These are phyloP conservation scores for Amaranthus palmeri DNA, from an alignment of 148 eudicot genomes.

Conservation along the genomic window DNA sequence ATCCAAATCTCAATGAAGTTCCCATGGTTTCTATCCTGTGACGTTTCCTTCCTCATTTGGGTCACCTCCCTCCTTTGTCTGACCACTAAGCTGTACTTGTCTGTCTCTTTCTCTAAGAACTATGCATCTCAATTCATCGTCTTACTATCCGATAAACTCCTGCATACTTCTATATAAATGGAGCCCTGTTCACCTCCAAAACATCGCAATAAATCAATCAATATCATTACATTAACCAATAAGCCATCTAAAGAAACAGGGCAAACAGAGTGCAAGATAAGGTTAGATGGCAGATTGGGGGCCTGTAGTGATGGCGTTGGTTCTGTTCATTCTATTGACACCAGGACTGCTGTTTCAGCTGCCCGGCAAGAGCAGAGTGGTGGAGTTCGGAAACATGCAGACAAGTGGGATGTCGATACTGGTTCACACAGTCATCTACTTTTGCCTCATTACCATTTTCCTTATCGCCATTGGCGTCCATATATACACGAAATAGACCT, in stretches of 20 bases:
- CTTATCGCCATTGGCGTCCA: conserved; percentile 59
- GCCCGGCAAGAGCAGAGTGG: conserved; percentile 39
- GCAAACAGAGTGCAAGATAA: background rate
- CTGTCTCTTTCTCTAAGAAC: background rate
- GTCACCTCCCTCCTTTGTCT: conserved; percentile 27
- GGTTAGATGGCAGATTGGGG: conserved; percentile 49
- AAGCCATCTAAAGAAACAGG: background rate
- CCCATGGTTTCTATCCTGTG: conserved; percentile 5
- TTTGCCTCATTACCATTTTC: conserved; percentile 49
- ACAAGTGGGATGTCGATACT: conserved; percentile 54
- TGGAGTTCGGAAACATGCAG: conserved; percentile 55
- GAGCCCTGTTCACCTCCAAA: background rate
- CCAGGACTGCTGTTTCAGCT: conserved; percentile 60
- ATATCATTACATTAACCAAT: background rate
- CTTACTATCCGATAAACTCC: background rate
- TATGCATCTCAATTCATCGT: background rate
- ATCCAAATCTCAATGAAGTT: background rate
- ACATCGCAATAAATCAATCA: conserved; percentile 8
- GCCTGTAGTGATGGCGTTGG: conserved; percentile 51
- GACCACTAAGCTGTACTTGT: conserved; percentile 18
- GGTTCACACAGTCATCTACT: conserved; percentile 52
- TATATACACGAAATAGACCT: conserved; percentile 39
- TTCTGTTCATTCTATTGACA: conserved; percentile 49
- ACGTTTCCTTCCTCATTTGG: conserved; percentile 25
- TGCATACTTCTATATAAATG: conserved; percentile 17